phyloP scores from a whole-genome alignment of 345 rosid species.

The Pistacia integerrima region DNA sequence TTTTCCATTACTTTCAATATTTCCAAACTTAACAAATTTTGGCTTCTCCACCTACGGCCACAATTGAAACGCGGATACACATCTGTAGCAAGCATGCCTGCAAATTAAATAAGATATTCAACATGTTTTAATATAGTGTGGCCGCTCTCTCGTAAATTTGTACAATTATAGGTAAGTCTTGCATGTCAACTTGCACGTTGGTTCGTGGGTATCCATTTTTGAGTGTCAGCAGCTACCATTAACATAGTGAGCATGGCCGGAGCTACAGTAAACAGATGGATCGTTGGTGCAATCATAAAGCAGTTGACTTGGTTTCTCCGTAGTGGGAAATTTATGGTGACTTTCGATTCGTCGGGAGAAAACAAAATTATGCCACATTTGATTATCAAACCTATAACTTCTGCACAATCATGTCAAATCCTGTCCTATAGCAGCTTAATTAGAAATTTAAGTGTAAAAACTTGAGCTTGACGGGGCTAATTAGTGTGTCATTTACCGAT shows the following conservation, averaged over 20 bases:
- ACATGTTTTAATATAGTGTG: background rate
- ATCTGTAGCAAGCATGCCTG: conserved; percentile 12
- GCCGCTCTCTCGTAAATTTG: background rate
- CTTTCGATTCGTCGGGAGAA: background rate
- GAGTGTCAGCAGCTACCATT: too few species aligned
- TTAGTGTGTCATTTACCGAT: background rate
- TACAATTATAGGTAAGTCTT: background rate
- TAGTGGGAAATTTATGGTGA: conserved; percentile 13
- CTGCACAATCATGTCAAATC: background rate
- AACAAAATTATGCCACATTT: background rate
- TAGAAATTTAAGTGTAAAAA: background rate
- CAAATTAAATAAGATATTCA: background rate
- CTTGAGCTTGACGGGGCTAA: background rate
- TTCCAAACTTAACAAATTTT: background rate
- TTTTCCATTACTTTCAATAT: conserved; percentile 2
- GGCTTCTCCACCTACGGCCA: conserved; percentile 9
- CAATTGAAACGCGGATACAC: conserved; percentile 8
- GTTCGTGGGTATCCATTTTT: too few species aligned
- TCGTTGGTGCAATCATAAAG: background rate
- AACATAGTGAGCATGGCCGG: too few species aligned
- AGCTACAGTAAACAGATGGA: too few species aligned
- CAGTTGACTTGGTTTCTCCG: conserved; percentile 6
- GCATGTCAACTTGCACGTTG: too few species aligned
- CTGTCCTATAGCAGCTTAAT: background rate
- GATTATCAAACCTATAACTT: background rate